Conservation (phyloP, 2,329 filamentous ascomycete genomes). For the Tolypocladium cylindrosporum region DNA sequence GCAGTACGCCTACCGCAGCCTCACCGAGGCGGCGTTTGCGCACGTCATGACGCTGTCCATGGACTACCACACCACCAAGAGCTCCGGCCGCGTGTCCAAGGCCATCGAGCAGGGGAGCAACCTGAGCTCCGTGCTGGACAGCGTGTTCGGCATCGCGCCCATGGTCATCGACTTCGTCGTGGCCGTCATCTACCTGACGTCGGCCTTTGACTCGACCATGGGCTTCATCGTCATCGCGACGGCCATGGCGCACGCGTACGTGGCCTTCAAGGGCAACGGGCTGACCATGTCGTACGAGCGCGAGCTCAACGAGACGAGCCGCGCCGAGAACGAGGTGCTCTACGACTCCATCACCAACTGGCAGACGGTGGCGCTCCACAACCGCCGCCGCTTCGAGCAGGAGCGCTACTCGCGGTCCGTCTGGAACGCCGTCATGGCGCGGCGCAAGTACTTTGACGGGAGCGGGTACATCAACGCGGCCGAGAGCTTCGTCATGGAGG, state of each 20-base stretch:
- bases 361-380: constrained; percentile 3
- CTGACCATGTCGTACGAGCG: constrained; percentile 3
- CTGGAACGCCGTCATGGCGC: not conserved
- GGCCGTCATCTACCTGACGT: constrained; percentile 50
- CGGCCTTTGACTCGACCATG: constrained; percentile 41
- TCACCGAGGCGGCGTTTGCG: constrained; percentile 52
- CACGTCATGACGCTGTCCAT: constrained; percentile 61
- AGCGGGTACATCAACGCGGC: constrained; percentile 3
- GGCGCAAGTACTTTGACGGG: not conserved
- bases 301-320: constrained; percentile 2
- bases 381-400: constrained; percentile 11
- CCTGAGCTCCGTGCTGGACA: constrained; percentile 49
- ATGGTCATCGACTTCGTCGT: constrained; percentile 52
- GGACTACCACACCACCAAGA: constrained; percentile 59
- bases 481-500: constrained; percentile 7
- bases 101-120: constrained; percentile 54
- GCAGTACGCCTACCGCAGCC: constrained; percentile 36
- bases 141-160: constrained; percentile 47
- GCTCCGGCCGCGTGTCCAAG: constrained; percentile 54
- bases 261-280: constrained; percentile 3
- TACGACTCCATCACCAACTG: constrained; percentile 4
- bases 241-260: constrained; percentile 3
- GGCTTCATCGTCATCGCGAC: constrained; percentile 11
- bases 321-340: constrained; percentile 3
- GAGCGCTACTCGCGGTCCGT: constrained; percentile 9